Percentiles rank a stretch among this genome's conserved stretches.
Evolutionary conservation across 129 eudicot species (phyloP).

Genomic region (Flaveria bidentis): DNA sequence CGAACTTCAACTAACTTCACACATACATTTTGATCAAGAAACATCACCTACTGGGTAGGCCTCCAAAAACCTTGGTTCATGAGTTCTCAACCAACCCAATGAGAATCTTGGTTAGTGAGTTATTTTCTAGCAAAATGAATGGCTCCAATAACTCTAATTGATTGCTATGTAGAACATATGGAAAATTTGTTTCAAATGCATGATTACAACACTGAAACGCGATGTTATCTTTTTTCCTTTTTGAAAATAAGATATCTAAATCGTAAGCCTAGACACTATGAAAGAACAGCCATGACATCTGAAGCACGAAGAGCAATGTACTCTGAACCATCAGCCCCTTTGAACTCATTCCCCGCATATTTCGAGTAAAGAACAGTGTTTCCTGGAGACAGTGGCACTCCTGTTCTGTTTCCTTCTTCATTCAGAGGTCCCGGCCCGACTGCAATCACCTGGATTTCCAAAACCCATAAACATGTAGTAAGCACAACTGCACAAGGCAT

Average conservation of each 20-base stretch:
- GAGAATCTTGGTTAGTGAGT: no score
- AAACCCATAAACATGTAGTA: neutral
- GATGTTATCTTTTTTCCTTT: no score
- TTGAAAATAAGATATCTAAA: neutral
- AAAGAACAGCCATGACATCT: conserved; percentile 82
- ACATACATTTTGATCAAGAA: no score
- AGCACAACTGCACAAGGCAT: neutral
- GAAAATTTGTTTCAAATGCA: no score
- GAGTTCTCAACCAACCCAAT: no score
- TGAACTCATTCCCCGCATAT: conserved; percentile 83
- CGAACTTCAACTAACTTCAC: no score
- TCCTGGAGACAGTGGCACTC: conserved; percentile 58
- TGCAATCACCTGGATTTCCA: conserved; percentile 67
- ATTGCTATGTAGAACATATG: no score
- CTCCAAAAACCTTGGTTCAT: no score
- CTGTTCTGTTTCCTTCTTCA: conserved; percentile 76
- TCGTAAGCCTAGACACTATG: conserved; percentile 42
- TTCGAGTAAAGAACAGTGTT: conserved; percentile 89
- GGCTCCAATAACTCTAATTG: no score
- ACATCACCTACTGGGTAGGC: no score
- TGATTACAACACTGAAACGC: no score
- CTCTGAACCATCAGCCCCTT: conserved; percentile 70
- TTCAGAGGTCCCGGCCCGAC: conserved; percentile 83
- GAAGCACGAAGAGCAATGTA: conserved; percentile 72
- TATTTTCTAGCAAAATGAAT: no score